Evolutionary conservation across 176 grass and related monocot species (phyloP), one percentile per base, ranked within the genome.

Genomic region (Oryza nivara): DNA sequence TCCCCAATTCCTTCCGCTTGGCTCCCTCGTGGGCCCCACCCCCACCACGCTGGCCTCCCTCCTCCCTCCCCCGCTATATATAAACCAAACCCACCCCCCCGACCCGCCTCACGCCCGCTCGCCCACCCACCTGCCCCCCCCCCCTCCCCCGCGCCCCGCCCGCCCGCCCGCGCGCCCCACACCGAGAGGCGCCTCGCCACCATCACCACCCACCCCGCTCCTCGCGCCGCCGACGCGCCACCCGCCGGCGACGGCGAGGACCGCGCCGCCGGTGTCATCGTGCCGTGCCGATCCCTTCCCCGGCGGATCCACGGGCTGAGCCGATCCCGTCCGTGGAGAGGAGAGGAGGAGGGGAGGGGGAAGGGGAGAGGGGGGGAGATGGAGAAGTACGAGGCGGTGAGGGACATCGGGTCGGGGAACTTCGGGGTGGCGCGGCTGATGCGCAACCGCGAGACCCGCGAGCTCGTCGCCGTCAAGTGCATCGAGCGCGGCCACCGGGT

Each of bases 391-490:
- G 94, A 97, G 85, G 35, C 82, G 85, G 91, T 97, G 80, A 67
- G 91, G 78, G 94, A 97, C 86, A 97, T 97, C 77, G 94, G 94
- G 58, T 97, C 94, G 23, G 94, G 94, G 11, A 97, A 97, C 86
- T 97, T 97, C 78, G 94, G 94, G 56, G 91, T 97, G 72, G 94
- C 94, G 67, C 86, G 92, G 72, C 80, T 97, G 72, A 94, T 94
- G 94, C 84, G 94, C 68, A 89, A 87, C 88, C 92, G 88, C 78
- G 94, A 92, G 58, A 97, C 89, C 47, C 88, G 86, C 58, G 89
- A 97, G 82, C 94, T 97, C 89, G 94, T 97, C 74, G 94, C 94
- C 85, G 88, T 97, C 87, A 97, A 97, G 88, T 97, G 86, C 89
- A 94, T 97, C 89, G 83, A 94, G 76, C 89, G 94, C 52, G 94